Evolutionary conservation across 768 basidiomycete species (phyloP).

Genomic region (Xanthoconium stramineum): DNA sequence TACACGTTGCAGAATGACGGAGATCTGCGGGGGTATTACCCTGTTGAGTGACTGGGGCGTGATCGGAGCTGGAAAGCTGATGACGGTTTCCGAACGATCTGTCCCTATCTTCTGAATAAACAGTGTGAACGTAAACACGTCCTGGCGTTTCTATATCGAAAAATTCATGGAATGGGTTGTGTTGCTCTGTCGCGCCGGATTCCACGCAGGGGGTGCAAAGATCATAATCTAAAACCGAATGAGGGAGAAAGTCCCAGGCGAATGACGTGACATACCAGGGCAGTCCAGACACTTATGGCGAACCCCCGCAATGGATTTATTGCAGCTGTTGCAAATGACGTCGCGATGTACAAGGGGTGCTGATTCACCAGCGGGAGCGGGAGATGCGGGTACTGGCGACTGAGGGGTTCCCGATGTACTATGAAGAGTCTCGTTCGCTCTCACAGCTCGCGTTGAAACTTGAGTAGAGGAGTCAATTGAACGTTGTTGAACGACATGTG

Average conservation of each 20-base stretch:
- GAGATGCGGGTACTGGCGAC: neutral
- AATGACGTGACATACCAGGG: slow-evolving; percentile 42
- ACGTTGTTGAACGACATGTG: slow-evolving; percentile 26
- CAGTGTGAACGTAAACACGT: slow-evolving; percentile 61
- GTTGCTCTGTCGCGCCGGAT: slow-evolving; percentile 45
- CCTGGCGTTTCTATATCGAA: slow-evolving; percentile 65
- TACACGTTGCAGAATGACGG: slow-evolving; percentile 67
- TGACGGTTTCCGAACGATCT: slow-evolving; percentile 23
- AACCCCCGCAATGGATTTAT: slow-evolving; percentile 53
- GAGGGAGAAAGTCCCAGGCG: neutral
- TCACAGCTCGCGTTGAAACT: neutral
- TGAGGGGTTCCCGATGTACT: neutral
- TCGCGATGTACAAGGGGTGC: slow-evolving; percentile 44
- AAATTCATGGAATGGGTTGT: slow-evolving; percentile 68
- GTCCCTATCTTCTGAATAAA: slow-evolving; percentile 35
- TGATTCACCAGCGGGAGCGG: neutral
- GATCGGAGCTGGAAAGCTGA: slow-evolving; percentile 1
- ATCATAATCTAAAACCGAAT: slow-evolving; percentile 56
- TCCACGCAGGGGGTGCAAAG: slow-evolving; percentile 59
- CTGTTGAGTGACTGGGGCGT: neutral
- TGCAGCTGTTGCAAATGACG: slow-evolving; percentile 67
- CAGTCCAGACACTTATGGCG: slow-evolving; percentile 84
- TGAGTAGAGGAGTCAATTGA: neutral
- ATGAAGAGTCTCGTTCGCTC: neutral
- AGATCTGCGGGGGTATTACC: neutral